Base-by-base conservation (phyloP, 129 eudicot genomes). In the Solidago caesia region DNA sequence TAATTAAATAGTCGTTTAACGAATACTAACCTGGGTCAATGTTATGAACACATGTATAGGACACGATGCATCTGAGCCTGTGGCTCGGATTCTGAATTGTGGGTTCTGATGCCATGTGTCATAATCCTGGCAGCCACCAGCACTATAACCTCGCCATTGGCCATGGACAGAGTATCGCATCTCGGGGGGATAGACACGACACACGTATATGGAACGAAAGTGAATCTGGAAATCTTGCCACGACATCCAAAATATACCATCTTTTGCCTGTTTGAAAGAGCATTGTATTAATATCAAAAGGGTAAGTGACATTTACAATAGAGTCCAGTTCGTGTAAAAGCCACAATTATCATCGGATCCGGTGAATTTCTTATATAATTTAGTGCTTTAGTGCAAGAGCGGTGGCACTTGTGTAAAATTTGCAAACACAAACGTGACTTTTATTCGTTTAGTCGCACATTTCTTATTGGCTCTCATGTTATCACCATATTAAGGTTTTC, bases 201-300 rank as follows among this genome's bases (percentile, higher is more conserved):
- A 95, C 67, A 95, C 96, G 56, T 95, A 95, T 80, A 95, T 95
- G 9, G 99, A 95, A 63, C 99, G 87, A 67, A 95, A 95, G 72
- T 95, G 99, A 61, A 95, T 88, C 77, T 95, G 99, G 71, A 95
- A 95, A 75, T 95, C 99, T 87, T 95, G 99, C 99, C 99, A 95
- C 7, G 97, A 91, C 99, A 95, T 95, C 99, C 99, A 95, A 85
- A 95, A 95, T 75, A 95, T 95, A 76, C 99, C 99, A 44, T 91
- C 97, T 78, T 81, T 91, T 49, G 97, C 91, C 99, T 95, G 90
- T 78, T 81, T 11, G 29, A 53, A 68, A 63, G 66, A 11, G 0
- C 5, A 13, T 9, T 48, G 16, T 48, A 29, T 62, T 47, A 61
- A 15, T 29, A 78, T 42, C 56, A 10, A 53, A 13, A 69, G 13